Percentiles rank a stretch among this genome's conserved stretches.
phyloP scores from a whole-genome alignment of 2,329 filamentous ascomycete genomes.

The Mollisiaceae sp. region DNA sequence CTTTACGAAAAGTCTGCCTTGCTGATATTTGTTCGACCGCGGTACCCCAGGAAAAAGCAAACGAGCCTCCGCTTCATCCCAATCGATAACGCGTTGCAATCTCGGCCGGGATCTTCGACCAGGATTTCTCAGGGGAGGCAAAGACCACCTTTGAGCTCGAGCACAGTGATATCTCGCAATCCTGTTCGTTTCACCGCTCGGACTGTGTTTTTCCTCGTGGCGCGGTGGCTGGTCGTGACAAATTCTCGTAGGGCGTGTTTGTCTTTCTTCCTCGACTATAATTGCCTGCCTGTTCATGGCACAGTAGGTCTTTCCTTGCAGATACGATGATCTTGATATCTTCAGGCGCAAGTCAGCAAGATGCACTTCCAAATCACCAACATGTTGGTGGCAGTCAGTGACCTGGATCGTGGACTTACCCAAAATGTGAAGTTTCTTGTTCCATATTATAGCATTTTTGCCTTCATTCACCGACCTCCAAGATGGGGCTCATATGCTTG shows the following conservation, averaged over 20 bases:
- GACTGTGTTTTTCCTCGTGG: background rate
- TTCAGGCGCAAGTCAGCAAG: constrained; percentile 21
- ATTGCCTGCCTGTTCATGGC: constrained; percentile 16
- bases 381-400: constrained; percentile 5
- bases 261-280: background rate
- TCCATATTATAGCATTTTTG: constrained; percentile 8
- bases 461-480: constrained; percentile 53
- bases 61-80: constrained; percentile 12
- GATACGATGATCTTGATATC: constrained; percentile 16
- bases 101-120: constrained; percentile 16
- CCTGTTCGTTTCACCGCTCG: constrained; percentile 20
- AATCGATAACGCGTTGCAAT: constrained; percentile 28
- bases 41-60: constrained; percentile 24
- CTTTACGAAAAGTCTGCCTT: constrained; percentile 22
- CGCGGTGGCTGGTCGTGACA: background rate
- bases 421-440: constrained; percentile 25
- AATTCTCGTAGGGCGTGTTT: background rate
- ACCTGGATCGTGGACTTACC: constrained; percentile 26
- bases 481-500: constrained; percentile 64
- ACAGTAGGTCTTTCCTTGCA: constrained; percentile 16
- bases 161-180: constrained; percentile 6
- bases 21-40: constrained; percentile 14
- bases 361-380: constrained; percentile 12
- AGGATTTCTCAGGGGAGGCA: constrained; percentile 1
- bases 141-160: constrained; percentile 20